These are phyloP conservation scores for Aspergillus intermedius DNA, from an alignment of 2,329 filamentous ascomycete species.

Conservation along the genomic window DNA sequence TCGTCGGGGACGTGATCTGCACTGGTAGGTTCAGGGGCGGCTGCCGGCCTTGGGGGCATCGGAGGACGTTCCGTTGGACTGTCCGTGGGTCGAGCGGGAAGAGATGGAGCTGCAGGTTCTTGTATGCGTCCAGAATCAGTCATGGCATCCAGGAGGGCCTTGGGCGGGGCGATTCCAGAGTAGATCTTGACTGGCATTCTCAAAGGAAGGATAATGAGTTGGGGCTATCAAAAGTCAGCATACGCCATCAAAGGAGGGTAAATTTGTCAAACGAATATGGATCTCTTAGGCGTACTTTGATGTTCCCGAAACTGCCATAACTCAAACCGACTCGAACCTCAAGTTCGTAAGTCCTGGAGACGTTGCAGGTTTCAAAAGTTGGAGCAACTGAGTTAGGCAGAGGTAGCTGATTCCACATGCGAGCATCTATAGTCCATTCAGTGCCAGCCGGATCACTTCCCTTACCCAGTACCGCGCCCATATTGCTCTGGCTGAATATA, in stretches of 20 bases:
- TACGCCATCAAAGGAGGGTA: not conserved
- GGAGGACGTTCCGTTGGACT: constrained; percentile 25
- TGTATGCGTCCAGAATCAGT: constrained; percentile 20
- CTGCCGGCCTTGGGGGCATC: constrained; percentile 35
- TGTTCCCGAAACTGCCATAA: constrained; percentile 57
- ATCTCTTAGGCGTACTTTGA: constrained; percentile 38
- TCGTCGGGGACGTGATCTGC: constrained; percentile 49
- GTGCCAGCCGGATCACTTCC: constrained; percentile 53
- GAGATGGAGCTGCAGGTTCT: constrained; percentile 15
- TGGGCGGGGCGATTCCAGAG: constrained; percentile 78
- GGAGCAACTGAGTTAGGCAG: constrained; percentile 84
- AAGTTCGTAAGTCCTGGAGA: constrained; percentile 73
- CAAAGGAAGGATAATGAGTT: constrained; percentile 71
- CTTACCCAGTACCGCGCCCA: constrained; percentile 63
- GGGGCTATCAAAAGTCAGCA: constrained; percentile 44
- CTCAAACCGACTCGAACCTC: constrained; percentile 73
- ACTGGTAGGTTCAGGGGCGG: constrained; percentile 17
- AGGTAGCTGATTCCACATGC: constrained; percentile 63
- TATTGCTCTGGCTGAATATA: constrained; percentile 62
- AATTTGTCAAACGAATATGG: not conserved
- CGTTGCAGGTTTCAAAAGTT: constrained; percentile 81
- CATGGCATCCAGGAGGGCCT: constrained; percentile 65
- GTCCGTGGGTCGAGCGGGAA: constrained; percentile 18
- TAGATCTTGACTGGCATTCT: constrained; percentile 74
- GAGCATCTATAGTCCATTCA: constrained; percentile 63